Evolutionary conservation across 2,329 filamentous ascomycete genomes (phyloP), one percentile per base, ranked within the genome.

Genomic region (Didymella pomorum): DNA sequence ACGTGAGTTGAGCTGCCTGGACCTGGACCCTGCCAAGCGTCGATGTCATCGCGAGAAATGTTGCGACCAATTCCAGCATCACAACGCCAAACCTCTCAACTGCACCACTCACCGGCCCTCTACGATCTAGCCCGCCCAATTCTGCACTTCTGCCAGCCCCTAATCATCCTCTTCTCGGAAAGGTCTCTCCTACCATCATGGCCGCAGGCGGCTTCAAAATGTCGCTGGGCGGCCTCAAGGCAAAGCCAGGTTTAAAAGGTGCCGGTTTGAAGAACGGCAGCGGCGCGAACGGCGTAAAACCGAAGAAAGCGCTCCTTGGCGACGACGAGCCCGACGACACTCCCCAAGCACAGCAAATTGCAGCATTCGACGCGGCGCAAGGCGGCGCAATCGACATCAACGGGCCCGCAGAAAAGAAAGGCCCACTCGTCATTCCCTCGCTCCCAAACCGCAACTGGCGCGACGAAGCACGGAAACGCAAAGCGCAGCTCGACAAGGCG

Each of bases 371-470:
- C 71, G 76, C 76, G 2, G 71, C 77, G 46, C 79, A 78, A 25
- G 82, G 84, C 64, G 79, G 84, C 28, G 84, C 82, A 12, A 73
- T 84, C 52, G 70, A 74, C 33, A 56, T 67, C 28, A 65, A 62
- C 43, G 69, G 66, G n/a, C 70, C 67, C 29, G 76, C 79, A 52
- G 76, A 74, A 56, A 74, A 75, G 26, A 73, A 79, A 42, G 81
- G 67, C 25, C 79, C 80, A 8, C 79, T 86, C 43, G 79, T 90
- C 18, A 91, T 92, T 63, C 78, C 81, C 28, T 78, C 78, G 37
- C 80, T 84, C 67, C 77, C 79, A 62, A 90, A 90, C 74, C 80
- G 83, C 52, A 85, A 90, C 77, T 89, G 87, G 87, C 81, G 83
- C 67, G 80, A 82, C 57, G 84, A 87, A 41, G 66, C 65, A 61